phyloP scores from a whole-genome alignment of 2,329 filamentous ascomycete species.

The Ophiostoma pallidulum region DNA sequence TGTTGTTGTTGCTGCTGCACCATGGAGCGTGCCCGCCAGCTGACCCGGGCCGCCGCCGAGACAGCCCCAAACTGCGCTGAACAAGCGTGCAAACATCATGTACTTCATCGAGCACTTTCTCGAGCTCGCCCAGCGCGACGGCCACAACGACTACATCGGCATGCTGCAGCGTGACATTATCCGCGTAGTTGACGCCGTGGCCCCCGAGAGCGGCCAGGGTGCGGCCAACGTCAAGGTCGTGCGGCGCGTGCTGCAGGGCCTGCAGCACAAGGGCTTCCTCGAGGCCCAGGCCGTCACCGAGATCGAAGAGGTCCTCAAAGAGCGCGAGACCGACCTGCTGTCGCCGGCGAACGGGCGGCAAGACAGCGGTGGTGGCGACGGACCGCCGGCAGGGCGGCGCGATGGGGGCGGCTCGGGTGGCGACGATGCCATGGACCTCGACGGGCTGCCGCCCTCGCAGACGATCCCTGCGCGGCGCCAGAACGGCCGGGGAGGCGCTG shows the following conservation, averaged over 20 bases:
- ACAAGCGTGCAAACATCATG: slow-evolving; percentile 96
- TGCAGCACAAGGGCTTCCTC: slow-evolving; percentile 63
- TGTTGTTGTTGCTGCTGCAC: background rate
- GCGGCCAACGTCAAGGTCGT: slow-evolving; percentile 92
- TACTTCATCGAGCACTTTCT: slow-evolving; percentile 96
- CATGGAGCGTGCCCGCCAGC: background rate
- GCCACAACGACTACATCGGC: slow-evolving; percentile 70
- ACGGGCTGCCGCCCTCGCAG: slow-evolving; percentile 31
- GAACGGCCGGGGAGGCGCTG: background rate
- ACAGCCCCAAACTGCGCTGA: slow-evolving; percentile 75
- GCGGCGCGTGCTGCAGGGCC: slow-evolving; percentile 61
- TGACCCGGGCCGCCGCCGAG: slow-evolving; percentile 11
- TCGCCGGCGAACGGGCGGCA: slow-evolving; percentile 30
- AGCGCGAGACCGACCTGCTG: slow-evolving; percentile 58
- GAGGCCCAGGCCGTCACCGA: slow-evolving; percentile 64
- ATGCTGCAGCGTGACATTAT: slow-evolving; percentile 96
- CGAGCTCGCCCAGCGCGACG: slow-evolving; percentile 69
- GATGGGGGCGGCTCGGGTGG: background rate
- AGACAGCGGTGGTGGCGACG: slow-evolving; percentile 8
- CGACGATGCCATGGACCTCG: slow-evolving; percentile 22
- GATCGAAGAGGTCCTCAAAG: slow-evolving; percentile 74
- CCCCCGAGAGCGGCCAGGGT: slow-evolving; percentile 75
- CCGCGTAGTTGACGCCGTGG: slow-evolving; percentile 83
- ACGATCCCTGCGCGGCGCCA: slow-evolving; percentile 26
- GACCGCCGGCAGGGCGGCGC: background rate